Evolutionary conservation across 495 filamentous ascomycete genomes (phyloP).

Genomic region (Trichoderma asperelloides): DNA sequence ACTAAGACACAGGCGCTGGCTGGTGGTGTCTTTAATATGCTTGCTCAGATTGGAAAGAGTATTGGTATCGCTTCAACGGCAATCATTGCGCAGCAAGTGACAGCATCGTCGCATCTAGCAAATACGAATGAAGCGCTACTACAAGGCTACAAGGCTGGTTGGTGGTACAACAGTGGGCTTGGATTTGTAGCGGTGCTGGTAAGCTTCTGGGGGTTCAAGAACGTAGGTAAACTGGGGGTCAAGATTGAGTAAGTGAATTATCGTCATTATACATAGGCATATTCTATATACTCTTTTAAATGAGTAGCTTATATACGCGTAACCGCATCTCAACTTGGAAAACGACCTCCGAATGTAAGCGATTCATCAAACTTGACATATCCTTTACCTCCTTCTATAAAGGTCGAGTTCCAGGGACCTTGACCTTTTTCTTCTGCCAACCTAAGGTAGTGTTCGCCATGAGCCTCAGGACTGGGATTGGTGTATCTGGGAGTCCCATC

Average conservation of each 20-base stretch:
- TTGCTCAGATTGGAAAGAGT: slow-evolving; percentile 50
- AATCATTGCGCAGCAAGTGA: slow-evolving; percentile 46
- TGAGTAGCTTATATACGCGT: background rate
- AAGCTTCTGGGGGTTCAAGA: background rate
- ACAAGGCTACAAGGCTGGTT: slow-evolving; percentile 49
- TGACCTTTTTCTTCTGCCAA: background rate
- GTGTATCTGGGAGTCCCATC: background rate
- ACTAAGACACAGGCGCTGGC: slow-evolving; percentile 49
- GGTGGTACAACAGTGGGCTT: slow-evolving; percentile 31
- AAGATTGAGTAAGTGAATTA: background rate
- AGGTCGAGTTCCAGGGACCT: background rate
- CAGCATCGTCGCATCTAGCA: slow-evolving; percentile 23
- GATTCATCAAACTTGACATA: background rate
- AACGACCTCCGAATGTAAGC: background rate
- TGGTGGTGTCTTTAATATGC: slow-evolving; percentile 54
- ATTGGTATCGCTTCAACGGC: slow-evolving; percentile 50
- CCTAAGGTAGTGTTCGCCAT: background rate
- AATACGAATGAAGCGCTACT: slow-evolving; percentile 33
- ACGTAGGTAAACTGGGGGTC: background rate
- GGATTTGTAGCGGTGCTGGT: background rate
- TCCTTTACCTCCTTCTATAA: background rate
- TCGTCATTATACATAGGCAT: background rate
- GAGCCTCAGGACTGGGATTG: background rate
- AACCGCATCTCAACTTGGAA: background rate
- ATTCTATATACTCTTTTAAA: background rate